These are phyloP conservation scores for Elsinoe necatrix DNA, from an alignment of 2,329 filamentous ascomycete genomes.

Conservation along the genomic window DNA sequence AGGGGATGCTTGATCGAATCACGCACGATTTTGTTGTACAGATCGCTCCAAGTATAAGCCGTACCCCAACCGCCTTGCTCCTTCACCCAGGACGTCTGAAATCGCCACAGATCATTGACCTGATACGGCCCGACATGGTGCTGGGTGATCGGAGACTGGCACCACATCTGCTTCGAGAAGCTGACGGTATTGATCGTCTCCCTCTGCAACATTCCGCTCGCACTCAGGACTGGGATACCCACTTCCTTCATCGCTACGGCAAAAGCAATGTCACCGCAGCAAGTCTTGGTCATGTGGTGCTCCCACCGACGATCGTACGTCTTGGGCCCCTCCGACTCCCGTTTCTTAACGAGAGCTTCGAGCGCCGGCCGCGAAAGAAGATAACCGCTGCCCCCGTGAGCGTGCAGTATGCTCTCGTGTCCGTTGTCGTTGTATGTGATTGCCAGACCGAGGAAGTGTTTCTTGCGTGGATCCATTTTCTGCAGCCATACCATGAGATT, in stretches of 20 bases:
- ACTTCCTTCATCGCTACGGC: conserved; percentile 28
- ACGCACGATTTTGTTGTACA: conserved; percentile 27
- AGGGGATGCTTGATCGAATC: conserved; percentile 26
- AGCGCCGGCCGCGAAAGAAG: conserved; percentile 45
- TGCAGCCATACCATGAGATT: conserved; percentile 47
- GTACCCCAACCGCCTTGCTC: conserved; percentile 24
- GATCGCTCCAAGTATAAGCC: conserved; percentile 28
- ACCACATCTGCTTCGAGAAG: conserved; percentile 36
- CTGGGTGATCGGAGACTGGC: conserved; percentile 33
- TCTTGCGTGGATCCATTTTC: conserved; percentile 40
- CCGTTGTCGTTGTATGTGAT: conserved; percentile 43
- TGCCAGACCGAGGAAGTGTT: conserved; percentile 48
- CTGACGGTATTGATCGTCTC: conserved; percentile 34
- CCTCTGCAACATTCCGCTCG: conserved; percentile 37
- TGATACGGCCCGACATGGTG: conserved; percentile 26
- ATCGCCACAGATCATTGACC: conserved; percentile 28
- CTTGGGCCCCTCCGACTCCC: not conserved
- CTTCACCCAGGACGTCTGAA: conserved; percentile 19
- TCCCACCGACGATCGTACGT: not conserved
- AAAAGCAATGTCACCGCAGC: not conserved
- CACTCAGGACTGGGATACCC: conserved; percentile 36
- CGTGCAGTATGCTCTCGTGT: conserved; percentile 44
- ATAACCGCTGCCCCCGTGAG: conserved; percentile 47
- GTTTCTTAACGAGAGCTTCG: conserved; percentile 29
- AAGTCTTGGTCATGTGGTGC: not conserved